phyloP scores from a whole-genome alignment of 352 stramenopile species.

The Discostella stelligera region DNA sequence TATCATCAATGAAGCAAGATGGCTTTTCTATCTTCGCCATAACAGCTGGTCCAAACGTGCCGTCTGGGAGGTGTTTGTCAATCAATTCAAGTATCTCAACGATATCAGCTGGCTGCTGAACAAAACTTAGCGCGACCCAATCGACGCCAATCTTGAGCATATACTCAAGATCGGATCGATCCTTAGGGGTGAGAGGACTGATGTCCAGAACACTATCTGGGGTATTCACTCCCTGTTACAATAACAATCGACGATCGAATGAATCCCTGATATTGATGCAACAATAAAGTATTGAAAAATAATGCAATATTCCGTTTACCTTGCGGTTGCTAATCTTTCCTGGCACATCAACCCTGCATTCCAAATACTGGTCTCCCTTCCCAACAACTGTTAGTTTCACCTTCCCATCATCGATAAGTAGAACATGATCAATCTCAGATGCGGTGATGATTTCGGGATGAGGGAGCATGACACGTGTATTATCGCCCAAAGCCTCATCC shows the following conservation, averaged over 20 bases:
- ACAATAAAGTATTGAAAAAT: constrained; percentile 1
- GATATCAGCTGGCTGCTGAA: constrained; percentile 94
- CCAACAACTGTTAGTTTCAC: constrained; percentile 83
- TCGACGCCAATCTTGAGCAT: constrained; percentile 94
- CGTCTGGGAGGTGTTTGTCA: constrained; percentile 76
- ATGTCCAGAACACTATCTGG: constrained; percentile 86
- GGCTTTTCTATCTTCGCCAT: constrained; percentile 98
- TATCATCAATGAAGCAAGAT: constrained; percentile 89
- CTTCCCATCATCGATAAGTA: constrained; percentile 88
- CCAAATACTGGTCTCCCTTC: constrained; percentile 80
- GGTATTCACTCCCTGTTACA: constrained; percentile 83
- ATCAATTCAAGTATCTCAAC: constrained; percentile 90
- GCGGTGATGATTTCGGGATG: constrained; percentile 86
- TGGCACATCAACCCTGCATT: constrained; percentile 83
- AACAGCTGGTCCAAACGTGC: constrained; percentile 84
- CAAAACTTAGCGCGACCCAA: constrained; percentile 97
- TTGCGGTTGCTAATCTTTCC: constrained; percentile 87
- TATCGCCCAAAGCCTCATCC: constrained; percentile 82
- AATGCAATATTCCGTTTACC: constrained; percentile 22
- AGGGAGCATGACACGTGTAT: constrained; percentile 82
- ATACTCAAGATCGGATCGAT: constrained; percentile 89
- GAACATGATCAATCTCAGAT: constrained; percentile 80
- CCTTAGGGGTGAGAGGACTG: constrained; percentile 85
- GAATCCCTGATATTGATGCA: constrained; percentile 7
- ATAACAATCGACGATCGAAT: not conserved